Base-by-base conservation (phyloP, 192 early-diverging fungal genomes). In the Podila clonocystis region DNA sequence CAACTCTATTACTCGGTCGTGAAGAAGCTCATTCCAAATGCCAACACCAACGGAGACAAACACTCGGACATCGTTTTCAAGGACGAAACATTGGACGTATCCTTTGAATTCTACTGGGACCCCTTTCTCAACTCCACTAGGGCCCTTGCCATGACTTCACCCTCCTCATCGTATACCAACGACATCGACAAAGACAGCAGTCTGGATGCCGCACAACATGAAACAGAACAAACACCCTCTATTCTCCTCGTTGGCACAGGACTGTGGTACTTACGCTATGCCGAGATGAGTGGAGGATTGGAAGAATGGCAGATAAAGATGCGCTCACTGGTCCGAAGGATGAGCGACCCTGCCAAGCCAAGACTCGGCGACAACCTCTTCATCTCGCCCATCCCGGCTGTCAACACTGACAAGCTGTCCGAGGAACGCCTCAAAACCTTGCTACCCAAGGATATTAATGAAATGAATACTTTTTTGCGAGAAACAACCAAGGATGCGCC, bases 61-160 rank as follows among this genome's bases (percentile, higher is more conserved):
- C 83, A 87, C 72, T 74, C 82, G 12, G 76, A 89, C 34, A 84
- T 87, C 69, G 82, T 75, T 31, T 79, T 73, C 34, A 34, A 63
- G 6, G 82, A 83, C 28, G 66, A 57, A 17, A 50, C 58, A 6
- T 75, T 78, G 19, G 73, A 65, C 12, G 49, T 86, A 31, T 73
- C 82, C 0, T 83, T 92, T 36, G 75, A 86, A 33, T 94, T 95
- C 61, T 82, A 86, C 61, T 95, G 94, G 94, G 94, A 95, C 65
- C 94, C 92, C 8, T 91, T 86, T 31, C 77, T 91, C 62, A 93
- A 89, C 60, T 60, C 75, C 0, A 76, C 87, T 0, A 69, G 64
- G 12, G 86, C 87, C 26, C 19, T 63, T 30, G 57, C 82, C 8
- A 41, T 80, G 2, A 59, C 85, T 57, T 52, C 22, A 26, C 38